Evolutionary conservation across 768 basidiomycete species (phyloP), one percentile per base, ranked within the genome.

Genomic region (Pleurotus ostreatus): DNA sequence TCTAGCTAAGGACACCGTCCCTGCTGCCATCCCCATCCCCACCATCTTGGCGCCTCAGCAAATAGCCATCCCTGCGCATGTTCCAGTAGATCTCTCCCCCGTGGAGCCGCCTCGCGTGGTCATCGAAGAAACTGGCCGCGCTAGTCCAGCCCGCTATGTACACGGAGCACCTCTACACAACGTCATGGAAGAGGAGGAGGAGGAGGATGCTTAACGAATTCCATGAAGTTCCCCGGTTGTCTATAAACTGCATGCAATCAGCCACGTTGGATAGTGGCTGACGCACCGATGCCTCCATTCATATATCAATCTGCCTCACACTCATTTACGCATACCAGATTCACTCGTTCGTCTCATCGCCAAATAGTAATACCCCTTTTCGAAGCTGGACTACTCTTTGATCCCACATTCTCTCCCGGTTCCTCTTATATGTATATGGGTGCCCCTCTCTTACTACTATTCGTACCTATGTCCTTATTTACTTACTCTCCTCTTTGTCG

Each of bases 161-260:
- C 92, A 94, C 63, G 92, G 92, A 22, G 88, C 89, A 6, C 92
- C 92, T 25, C 75, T 94, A 63, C 89, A 92, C 61, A 93, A 93
- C 59, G 92, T 94, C 41, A 20, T 92, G 47, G 92, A 92, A 67
- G 90, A 92, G 63, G 86, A 88, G 57, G 89, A 91, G 59, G 86
- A 89, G 62, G 84, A 85, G 20, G 43, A 56, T 13, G 20, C 41
- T 13, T 53, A 12, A n/a, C 38, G 25, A 40, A 13, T 13, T 18
- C n/a, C 30, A 11, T 23, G 23, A 25, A 22, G 20, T n/a, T 16
- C 15, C 16, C 22, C n/a, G 4, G 15, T 53, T 43, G 51, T 40
- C 26, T 3, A 53, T 53, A 41, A 0, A 13, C 3, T 11, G 26
- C 49, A 34, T 16, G 15, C 8, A 9, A 25, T 15, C 51, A 53